Conservation (phyloP, 805 yeast species). For the Metschnikowia gruessii region DNA sequence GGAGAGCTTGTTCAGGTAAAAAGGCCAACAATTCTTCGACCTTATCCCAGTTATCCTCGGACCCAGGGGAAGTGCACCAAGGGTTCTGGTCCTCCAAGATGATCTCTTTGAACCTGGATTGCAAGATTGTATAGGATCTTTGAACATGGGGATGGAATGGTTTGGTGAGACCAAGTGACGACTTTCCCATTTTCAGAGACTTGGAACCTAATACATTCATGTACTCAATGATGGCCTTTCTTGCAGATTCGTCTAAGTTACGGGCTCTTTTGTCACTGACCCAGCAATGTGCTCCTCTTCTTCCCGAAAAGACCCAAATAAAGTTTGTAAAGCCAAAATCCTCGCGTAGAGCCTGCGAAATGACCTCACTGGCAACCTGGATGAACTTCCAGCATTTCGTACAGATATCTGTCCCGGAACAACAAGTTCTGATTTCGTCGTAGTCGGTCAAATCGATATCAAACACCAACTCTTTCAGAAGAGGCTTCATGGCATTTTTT, state of each 20-base stretch:
- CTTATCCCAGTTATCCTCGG: constrained; percentile 44
- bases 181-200: constrained; percentile 38
- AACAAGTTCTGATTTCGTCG: constrained; percentile 90
- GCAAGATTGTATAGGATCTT: constrained; percentile 68
- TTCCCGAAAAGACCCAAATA: constrained; percentile 95
- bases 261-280: constrained; percentile 85
- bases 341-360: constrained; percentile 68
- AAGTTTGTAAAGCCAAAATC: constrained; percentile 88
- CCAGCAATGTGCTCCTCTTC: constrained; percentile 99
- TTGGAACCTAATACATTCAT: constrained; percentile 65
- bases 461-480: constrained; percentile 83
- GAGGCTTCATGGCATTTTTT: constrained; percentile 73
- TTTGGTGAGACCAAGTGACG: constrained; percentile 55
- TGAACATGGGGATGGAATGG: constrained; percentile 90
- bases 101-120: constrained; percentile 58
- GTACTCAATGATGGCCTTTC: constrained; percentile 81
- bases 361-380: constrained; percentile 72
- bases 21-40: constrained; percentile 57
- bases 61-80: constrained; percentile 47
- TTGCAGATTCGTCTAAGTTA: constrained; percentile 61
- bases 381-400: constrained; percentile 91
- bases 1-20: constrained; percentile 58
- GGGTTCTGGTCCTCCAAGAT: constrained; percentile 85
- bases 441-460: constrained; percentile 98
- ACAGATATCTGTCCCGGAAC: constrained; percentile 82